Conservation (phyloP, 331 rosid species). For the Dryas integrifolia region DNA sequence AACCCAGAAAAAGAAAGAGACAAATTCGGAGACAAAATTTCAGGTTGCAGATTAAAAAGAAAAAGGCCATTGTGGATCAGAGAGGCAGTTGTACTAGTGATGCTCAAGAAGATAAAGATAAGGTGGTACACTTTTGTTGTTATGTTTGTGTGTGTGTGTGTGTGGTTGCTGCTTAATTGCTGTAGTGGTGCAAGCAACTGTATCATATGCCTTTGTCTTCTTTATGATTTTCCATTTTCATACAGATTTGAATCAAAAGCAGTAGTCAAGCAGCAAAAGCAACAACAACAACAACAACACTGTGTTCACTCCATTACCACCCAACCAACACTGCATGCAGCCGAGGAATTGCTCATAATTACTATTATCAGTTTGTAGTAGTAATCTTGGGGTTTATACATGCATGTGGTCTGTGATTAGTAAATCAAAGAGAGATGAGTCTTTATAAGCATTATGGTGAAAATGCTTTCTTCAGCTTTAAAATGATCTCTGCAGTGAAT, state of each 20-base stretch:
- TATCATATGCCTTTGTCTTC: constrained; percentile 30
- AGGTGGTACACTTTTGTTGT: constrained; percentile 6
- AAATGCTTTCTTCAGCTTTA: too few relatives aligned
- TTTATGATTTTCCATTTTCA: constrained; percentile 27
- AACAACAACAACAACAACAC: constrained; percentile 1
- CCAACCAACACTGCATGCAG: not conserved
- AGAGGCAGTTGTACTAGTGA: constrained; percentile 5
- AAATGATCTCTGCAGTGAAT: too few relatives aligned
- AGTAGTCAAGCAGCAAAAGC: not conserved
- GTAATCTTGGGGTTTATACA: too few relatives aligned
- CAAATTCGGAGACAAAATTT: constrained; percentile 38
- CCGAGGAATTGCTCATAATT: not conserved
- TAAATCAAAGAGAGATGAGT: too few relatives aligned
- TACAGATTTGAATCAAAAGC: constrained; percentile 21
- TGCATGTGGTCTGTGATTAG: not conserved
- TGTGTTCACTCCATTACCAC: constrained; percentile 12
- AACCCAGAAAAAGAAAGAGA: constrained; percentile 30
- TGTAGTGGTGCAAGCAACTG: constrained; percentile 21
- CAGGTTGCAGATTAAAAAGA: constrained; percentile 36
- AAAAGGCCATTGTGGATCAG: not conserved
- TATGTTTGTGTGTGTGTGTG: constrained; percentile 19
- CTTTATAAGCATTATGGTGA: too few relatives aligned
- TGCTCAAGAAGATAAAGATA: constrained; percentile 37
- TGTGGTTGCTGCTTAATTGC: not conserved
- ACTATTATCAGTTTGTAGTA: too few relatives aligned